Conservation (phyloP, 2,329 filamentous ascomycete species). For the Phoma sp. region DNA sequence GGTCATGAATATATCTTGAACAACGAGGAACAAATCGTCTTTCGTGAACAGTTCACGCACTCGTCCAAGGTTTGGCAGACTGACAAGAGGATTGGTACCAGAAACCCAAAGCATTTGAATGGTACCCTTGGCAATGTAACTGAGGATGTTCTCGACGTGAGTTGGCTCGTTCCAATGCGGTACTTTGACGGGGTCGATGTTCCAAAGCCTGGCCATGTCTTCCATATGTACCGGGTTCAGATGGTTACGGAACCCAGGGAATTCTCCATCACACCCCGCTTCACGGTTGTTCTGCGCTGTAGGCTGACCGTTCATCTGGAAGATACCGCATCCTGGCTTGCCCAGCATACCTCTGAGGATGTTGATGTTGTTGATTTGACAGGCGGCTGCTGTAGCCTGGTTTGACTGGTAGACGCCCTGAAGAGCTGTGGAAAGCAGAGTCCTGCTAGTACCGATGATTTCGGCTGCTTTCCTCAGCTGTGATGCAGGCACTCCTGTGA, state of each 20-base stretch:
- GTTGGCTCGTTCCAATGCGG: conserved; percentile 16
- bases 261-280: conserved; percentile 16
- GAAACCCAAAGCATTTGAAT: neutral
- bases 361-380: conserved; percentile 17
- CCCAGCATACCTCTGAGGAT: conserved; percentile 11
- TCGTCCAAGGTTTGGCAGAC: conserved; percentile 8
- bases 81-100: conserved; percentile 14
- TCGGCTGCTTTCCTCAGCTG: conserved; percentile 10
- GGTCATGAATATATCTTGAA: conserved; percentile 12
- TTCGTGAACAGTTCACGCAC: conserved; percentile 13
- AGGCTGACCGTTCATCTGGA: conserved; percentile 16
- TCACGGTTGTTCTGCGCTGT: conserved; percentile 15
- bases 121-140: conserved; percentile 11
- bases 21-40: conserved; percentile 13
- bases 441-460: conserved; percentile 15
- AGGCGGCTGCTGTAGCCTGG: conserved; percentile 13
- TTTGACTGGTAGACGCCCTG: conserved; percentile 17
- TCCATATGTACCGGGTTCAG: conserved; percentile 13
- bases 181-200: conserved; percentile 12
- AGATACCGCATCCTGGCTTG: conserved; percentile 14
- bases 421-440: conserved; percentile 12
- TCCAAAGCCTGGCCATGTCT: conserved; percentile 11
- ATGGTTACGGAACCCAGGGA: conserved; percentile 13
- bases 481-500: conserved; percentile 9
- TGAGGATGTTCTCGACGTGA: conserved; percentile 13